phyloP scores from a whole-genome alignment of 331 rosid genomes.

The Prunus yedoensis region DNA sequence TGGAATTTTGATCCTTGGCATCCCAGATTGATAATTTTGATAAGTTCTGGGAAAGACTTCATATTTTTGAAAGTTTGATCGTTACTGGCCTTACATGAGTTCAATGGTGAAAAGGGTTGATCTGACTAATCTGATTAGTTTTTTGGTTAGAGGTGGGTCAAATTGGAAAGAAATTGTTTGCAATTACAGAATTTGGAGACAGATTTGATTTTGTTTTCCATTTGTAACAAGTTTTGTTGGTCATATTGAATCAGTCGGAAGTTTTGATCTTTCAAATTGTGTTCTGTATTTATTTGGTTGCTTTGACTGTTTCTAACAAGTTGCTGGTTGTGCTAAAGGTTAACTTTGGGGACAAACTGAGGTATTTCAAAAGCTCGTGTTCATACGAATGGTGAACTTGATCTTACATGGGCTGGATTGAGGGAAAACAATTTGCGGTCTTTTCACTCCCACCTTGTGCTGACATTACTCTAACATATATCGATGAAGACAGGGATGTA shows the following conservation, averaged over 20 bases:
- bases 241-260: background rate
- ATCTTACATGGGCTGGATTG: slow-evolving; percentile 57
- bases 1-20: background rate
- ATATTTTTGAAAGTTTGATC: background rate
- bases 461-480: slow-evolving; percentile 53
- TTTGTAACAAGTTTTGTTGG: too few species aligned
- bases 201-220: too few species aligned
- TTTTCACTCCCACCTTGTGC: slow-evolving; percentile 51
- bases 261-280: background rate
- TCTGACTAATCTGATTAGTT: background rate
- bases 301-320: background rate
- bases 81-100: background rate
- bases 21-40: background rate
- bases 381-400: slow-evolving; percentile 46
- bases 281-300: background rate
- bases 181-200: too few species aligned
- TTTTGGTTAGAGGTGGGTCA: background rate
- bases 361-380: slow-evolving; percentile 62
- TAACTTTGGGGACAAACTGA: slow-evolving; percentile 50
- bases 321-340: background rate
- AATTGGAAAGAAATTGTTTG: background rate
- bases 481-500: slow-evolving; percentile 82
- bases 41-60: background rate
- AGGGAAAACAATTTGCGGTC: slow-evolving; percentile 46
- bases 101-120: background rate